Conservation (phyloP, 2,329 filamentous ascomycete genomes). For the Knoxdaviesia capensis region DNA sequence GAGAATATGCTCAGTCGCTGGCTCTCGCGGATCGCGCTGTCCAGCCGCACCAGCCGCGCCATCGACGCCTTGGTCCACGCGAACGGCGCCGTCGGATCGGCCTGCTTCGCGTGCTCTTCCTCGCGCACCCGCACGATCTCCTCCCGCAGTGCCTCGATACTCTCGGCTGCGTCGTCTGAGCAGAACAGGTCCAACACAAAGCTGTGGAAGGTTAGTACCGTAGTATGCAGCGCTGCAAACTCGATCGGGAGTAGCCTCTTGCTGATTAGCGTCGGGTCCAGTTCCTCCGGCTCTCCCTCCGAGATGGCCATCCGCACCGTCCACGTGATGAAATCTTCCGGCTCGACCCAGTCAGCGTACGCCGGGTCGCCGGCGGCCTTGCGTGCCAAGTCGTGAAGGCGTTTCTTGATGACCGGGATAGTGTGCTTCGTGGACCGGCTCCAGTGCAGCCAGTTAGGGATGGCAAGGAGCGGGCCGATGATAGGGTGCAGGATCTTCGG, state of each 20-base stretch:
- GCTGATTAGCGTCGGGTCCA: conserved; percentile 25
- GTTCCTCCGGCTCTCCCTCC: conserved; percentile 21
- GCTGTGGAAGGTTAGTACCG: conserved; percentile 27
- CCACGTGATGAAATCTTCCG: conserved; percentile 39
- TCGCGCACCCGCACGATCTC: conserved; percentile 17
- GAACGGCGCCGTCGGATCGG: conserved; percentile 8
- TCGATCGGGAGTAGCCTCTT: conserved; percentile 32
- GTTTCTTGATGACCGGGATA: conserved; percentile 26
- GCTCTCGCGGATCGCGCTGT: conserved; percentile 32
- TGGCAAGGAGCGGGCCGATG: conserved; percentile 20
- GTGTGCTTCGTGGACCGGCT: conserved; percentile 19
- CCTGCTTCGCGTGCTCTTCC: conserved; percentile 2
- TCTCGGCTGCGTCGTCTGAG: conserved; percentile 14
- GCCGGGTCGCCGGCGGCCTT: conserved; percentile 18
- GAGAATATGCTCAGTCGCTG: conserved; percentile 27
- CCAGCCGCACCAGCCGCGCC: conserved; percentile 20
- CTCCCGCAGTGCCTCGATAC: conserved; percentile 19
- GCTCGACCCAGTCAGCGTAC: conserved; percentile 19
- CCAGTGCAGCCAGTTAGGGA: conserved; percentile 27
- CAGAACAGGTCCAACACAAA: conserved; percentile 25
- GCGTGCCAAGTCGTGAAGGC: conserved; percentile 23
- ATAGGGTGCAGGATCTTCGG: conserved; percentile 28
- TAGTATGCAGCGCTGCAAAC: conserved; percentile 39
- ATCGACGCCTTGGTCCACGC: conserved; percentile 26
- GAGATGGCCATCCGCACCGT: conserved; percentile 26